Percentiles rank a stretch among this genome's conserved stretches.
Conservation (phyloP, 331 rosid genomes). For the Spiraea crenata region DNA sequence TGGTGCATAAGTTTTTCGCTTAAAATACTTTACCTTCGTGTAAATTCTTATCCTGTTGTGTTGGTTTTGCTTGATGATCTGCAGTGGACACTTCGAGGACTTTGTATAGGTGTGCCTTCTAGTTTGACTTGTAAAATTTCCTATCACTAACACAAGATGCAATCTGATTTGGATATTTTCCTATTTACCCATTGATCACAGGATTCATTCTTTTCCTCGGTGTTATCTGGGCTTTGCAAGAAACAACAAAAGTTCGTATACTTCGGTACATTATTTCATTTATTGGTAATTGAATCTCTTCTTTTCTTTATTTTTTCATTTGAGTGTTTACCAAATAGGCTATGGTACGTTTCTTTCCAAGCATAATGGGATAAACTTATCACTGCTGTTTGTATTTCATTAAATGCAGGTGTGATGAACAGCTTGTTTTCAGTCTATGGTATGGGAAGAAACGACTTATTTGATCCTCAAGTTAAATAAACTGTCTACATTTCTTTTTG, state of each 20-base stretch:
- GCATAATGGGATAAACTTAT: slow-evolving; percentile 2
- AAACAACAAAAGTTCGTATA: slow-evolving; percentile 60
- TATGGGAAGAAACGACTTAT: slow-evolving; percentile 24
- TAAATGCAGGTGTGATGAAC: slow-evolving; percentile 85
- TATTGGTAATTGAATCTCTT: slow-evolving; percentile 50
- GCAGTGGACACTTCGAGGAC: slow-evolving; percentile 98
- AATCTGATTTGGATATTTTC: neutral
- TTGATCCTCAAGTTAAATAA: neutral
- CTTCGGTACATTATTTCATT: slow-evolving; percentile 85
- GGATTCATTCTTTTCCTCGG: slow-evolving; percentile 4
- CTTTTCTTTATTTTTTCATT: neutral
- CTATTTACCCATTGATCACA: too few species aligned
- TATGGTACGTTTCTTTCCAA: neutral
- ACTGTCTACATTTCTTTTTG: neutral
- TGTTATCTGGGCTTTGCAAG: slow-evolving; percentile 80
- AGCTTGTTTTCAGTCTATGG: slow-evolving; percentile 95
- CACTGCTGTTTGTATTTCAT: slow-evolving; percentile 24
- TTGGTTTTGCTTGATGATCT: slow-evolving; percentile 10
- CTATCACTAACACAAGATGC: neutral
- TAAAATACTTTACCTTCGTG: neutral
- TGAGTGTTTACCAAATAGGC: slow-evolving; percentile 3
- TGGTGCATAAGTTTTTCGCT: neutral
- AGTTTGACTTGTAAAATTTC: neutral
- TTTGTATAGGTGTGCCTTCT: slow-evolving; percentile 62
- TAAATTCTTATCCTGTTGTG: slow-evolving; percentile 12